Evolutionary conservation across 2,329 filamentous ascomycete species (phyloP), one percentile per base, ranked within the genome.

Genomic region (Simplicillium sp.): DNA sequence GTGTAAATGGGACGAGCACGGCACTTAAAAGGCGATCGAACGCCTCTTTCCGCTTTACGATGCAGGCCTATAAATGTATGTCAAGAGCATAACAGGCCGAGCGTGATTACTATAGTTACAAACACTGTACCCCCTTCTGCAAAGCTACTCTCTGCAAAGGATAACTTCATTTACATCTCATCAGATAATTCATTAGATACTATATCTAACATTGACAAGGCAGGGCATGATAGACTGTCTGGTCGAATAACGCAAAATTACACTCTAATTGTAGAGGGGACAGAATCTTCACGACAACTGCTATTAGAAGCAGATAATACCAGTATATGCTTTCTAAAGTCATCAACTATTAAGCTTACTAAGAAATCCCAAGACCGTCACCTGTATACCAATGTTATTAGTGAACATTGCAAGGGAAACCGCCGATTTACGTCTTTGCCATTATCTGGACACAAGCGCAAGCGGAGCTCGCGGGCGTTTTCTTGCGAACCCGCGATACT

Each of bases 91-190:
- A 28, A 34, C 4, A 33, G 7, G 7, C 29, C 15, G n/a, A 20
- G 14, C 16, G 31, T 41, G 16, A 16, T 34, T 34, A 20, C 11
- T 13, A 14, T 33, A 17, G 18, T 25, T 29, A 17, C 37, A 38
- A 18, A 15, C 34, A 33, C 35, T 20, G 35, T 7, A 28, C 11
- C 1, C 35, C 29, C 12, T 14, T 38, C 20, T 29, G 35, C 29
- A 37, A 34, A 29, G 18, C 35, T 38, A 17, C 12, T 20, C 14
- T 42, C 18, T 34, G 36, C 35, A 18, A 38, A 29, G 31, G 36
- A 42, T 15, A 25, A 37, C 14, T 2, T 25, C 8, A 42, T 42
- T 17, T 42, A 42, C 7, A 38, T 42, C 5, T 25, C 20, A 25
- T 25, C 20, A 6, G 20, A 25, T 9, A 9, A 25, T 37, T 38